Conservation (phyloP, 805 yeast genomes). For the Grigorovia humatica region DNA sequence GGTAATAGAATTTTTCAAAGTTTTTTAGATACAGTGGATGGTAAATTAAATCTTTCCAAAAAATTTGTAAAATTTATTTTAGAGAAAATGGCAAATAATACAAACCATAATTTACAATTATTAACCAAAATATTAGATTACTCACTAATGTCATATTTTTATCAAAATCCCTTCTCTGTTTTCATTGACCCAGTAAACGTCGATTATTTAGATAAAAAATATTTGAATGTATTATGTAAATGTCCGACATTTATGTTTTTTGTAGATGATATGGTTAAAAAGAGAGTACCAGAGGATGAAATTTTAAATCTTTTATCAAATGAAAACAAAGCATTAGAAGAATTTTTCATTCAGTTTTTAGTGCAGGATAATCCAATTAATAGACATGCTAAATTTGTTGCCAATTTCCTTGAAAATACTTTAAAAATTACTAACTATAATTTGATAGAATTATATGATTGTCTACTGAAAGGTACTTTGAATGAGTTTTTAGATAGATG, state of each 20-base stretch:
- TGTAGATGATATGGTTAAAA: slow-evolving; percentile 22
- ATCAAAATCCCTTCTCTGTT: slow-evolving; percentile 26
- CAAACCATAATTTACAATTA: slow-evolving; percentile 24
- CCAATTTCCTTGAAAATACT: slow-evolving; percentile 17
- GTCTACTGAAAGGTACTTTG: slow-evolving; percentile 18
- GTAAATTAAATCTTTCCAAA: slow-evolving; percentile 25
- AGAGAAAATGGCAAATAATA: slow-evolving; percentile 25
- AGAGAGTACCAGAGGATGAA: slow-evolving; percentile 20
- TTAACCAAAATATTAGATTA: slow-evolving; percentile 26
- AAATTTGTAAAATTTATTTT: slow-evolving; percentile 23
- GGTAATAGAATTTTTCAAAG: slow-evolving; percentile 26
- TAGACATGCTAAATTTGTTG: slow-evolving; percentile 22
- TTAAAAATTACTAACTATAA: slow-evolving; percentile 21
- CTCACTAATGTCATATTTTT: slow-evolving; percentile 28
- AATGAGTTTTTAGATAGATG: slow-evolving; percentile 16
- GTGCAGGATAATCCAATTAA: slow-evolving; percentile 29
- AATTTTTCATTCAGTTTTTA: slow-evolving; percentile 26
- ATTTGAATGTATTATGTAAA: slow-evolving; percentile 18
- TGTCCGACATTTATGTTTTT: slow-evolving; percentile 29
- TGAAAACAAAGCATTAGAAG: slow-evolving; percentile 17
- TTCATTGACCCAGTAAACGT: slow-evolving; percentile 28
- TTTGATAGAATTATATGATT: slow-evolving; percentile 24
- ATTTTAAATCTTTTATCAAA: slow-evolving; percentile 19
- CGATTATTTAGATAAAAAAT: slow-evolving; percentile 19
- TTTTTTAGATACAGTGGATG: slow-evolving; percentile 28